phyloP scores from a whole-genome alignment of 345 rosid species.

The Populus pruinosa region DNA sequence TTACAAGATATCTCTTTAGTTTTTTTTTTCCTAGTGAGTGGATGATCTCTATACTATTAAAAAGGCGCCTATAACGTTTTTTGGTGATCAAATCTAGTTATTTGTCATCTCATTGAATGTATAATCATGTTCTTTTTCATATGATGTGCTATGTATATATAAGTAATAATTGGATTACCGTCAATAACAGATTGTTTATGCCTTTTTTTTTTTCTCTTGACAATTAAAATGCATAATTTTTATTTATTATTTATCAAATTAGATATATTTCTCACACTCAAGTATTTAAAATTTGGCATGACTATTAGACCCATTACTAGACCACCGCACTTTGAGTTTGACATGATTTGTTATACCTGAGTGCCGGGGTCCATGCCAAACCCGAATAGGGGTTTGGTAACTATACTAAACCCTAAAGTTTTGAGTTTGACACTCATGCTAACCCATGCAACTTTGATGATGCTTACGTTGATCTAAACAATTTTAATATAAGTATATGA shows the following conservation, averaged over 20 bases:
- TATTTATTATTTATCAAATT: too few species aligned
- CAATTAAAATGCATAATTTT: too few species aligned
- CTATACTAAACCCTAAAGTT: fast-evolving
- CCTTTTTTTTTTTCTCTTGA: too few species aligned
- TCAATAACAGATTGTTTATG: too few species aligned
- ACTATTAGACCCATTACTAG: fast-evolving
- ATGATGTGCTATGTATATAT: fast-evolving
- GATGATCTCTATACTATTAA: fast-evolving
- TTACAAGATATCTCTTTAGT: fast-evolving
- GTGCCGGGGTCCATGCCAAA: fast-evolving
- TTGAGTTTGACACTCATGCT: fast-evolving
- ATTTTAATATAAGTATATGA: fast-evolving
- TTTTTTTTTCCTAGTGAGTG: too few species aligned
- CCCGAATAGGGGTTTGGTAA: fast-evolving
- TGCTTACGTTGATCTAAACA: too few species aligned
- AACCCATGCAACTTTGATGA: too few species aligned
- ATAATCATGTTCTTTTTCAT: fast-evolving
- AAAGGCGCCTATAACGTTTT: fast-evolving
- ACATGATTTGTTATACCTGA: fast-evolving
- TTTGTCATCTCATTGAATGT: fast-evolving
- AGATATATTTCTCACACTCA: fast-evolving
- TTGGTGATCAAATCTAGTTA: fast-evolving
- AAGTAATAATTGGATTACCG: too few species aligned
- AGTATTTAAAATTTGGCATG: too few species aligned
- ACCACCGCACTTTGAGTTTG: too few species aligned